Evolutionary conservation across 495 filamentous ascomycete genomes (phyloP).

Genomic region (Mycothermus thermophilus): DNA sequence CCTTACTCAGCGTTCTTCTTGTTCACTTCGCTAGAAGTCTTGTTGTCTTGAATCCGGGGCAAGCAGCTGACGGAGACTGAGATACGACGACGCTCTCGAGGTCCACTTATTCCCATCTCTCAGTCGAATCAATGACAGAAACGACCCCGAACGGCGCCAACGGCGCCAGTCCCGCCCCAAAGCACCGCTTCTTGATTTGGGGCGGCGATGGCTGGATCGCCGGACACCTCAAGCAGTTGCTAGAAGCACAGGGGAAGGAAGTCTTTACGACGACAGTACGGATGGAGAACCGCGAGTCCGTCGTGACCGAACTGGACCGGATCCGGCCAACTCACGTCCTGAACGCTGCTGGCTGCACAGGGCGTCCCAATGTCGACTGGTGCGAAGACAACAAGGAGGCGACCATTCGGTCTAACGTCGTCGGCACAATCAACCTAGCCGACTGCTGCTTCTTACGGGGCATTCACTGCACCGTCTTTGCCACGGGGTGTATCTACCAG

Average conservation of each 20-base stretch:
- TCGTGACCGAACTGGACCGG: slow-evolving; percentile 39
- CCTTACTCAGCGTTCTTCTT: no score
- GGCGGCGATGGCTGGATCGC: slow-evolving; percentile 51
- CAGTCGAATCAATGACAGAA: no score
- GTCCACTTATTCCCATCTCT: no score
- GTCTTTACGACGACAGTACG: slow-evolving; percentile 43
- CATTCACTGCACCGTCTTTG: slow-evolving; percentile 50
- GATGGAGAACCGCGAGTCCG: slow-evolving; percentile 47
- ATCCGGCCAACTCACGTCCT: slow-evolving; percentile 49
- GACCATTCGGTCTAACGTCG: slow-evolving; percentile 49
- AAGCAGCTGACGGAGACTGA: no score
- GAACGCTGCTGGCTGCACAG: slow-evolving; percentile 52
- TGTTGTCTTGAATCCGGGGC: no score
- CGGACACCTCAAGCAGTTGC: slow-evolving; percentile 46
- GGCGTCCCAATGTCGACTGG: slow-evolving; percentile 57
- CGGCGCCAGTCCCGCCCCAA: slow-evolving; percentile 8
- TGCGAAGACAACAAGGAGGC: slow-evolving; percentile 53
- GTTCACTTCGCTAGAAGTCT: no score
- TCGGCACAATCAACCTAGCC: slow-evolving; percentile 48
- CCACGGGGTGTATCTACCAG: slow-evolving; percentile 51
- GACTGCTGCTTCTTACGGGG: slow-evolving; percentile 42
- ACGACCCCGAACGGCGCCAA: slow-evolving; percentile 5
- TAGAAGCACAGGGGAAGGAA: slow-evolving; percentile 48
- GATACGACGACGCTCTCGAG: no score
- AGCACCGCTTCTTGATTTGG: slow-evolving; percentile 44